Percentiles rank a stretch among this genome's conserved stretches.
Evolutionary conservation across 2,329 filamentous ascomycete genomes (phyloP).

Genomic region (Pseudogymnoascus sp.): DNA sequence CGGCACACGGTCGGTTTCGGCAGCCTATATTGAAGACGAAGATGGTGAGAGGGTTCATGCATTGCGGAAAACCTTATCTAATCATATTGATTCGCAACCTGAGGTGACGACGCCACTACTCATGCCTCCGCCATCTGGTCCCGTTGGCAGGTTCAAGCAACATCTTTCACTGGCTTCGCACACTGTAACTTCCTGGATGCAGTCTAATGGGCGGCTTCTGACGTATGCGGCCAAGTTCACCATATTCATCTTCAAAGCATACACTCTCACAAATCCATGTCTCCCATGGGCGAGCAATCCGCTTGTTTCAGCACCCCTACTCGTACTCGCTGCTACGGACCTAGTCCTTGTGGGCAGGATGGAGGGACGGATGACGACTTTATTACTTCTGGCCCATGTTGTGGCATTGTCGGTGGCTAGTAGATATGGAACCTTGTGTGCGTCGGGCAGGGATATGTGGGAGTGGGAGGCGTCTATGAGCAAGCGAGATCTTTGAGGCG

Average conservation of each 20-base stretch:
- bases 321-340: slow-evolving; percentile 63
- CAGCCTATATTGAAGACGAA: slow-evolving; percentile 26
- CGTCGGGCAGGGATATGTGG: slow-evolving; percentile 10
- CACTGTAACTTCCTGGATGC: slow-evolving; percentile 27
- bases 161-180: slow-evolving; percentile 29
- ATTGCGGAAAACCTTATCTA: neutral
- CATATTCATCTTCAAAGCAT: slow-evolving; percentile 63
- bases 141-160: slow-evolving; percentile 25
- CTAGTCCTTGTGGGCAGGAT: slow-evolving; percentile 37
- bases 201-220: slow-evolving; percentile 27
- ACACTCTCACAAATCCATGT: slow-evolving; percentile 59
- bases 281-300: slow-evolving; percentile 62
- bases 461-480: slow-evolving; percentile 10
- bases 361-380: slow-evolving; percentile 31
- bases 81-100: slow-evolving; percentile 3
- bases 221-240: slow-evolving; percentile 43
- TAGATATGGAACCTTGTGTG: slow-evolving; percentile 30
- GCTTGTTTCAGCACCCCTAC: slow-evolving; percentile 58
- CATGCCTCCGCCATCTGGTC: slow-evolving; percentile 33
- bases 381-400: slow-evolving; percentile 41
- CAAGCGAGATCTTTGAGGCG: neutral
- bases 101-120: slow-evolving; percentile 28
- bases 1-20: slow-evolving; percentile 21
- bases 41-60: slow-evolving; percentile 9
- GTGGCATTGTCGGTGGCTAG: slow-evolving; percentile 35